A percentile compares a stretch with the other conserved stretches of the same genome.
phyloP scores from a whole-genome alignment of 768 basidiomycete genomes.

The Strobilomyces confusus region DNA sequence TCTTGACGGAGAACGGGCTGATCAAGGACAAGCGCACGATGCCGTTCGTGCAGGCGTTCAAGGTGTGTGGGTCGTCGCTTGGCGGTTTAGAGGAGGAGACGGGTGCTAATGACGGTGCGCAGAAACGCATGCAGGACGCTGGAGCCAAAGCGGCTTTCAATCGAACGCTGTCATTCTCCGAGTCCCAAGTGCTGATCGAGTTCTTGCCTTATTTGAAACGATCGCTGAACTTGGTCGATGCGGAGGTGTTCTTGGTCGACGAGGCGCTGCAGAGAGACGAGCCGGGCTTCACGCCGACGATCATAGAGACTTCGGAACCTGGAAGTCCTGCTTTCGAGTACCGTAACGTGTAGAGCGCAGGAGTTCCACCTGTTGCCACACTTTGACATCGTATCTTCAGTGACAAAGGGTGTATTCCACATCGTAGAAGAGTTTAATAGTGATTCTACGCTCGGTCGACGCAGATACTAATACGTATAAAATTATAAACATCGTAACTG shows the following conservation, averaged over 20 bases:
- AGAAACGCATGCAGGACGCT: conserved; percentile 82
- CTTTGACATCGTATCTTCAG: neutral
- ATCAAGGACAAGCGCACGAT: conserved; percentile 95
- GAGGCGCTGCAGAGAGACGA: conserved; percentile 55
- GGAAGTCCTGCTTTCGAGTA: conserved; percentile 85
- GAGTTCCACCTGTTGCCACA: neutral
- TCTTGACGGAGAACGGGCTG: conserved; percentile 66
- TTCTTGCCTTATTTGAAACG: conserved; percentile 80
- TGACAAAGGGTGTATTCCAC: neutral
- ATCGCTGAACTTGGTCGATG: conserved; percentile 65
- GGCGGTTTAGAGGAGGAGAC: neutral
- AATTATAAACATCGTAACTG: neutral
- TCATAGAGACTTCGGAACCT: conserved; percentile 86
- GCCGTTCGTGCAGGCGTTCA: conserved; percentile 93
- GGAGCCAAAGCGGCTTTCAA: conserved; percentile 77
- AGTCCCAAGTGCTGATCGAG: conserved; percentile 64
- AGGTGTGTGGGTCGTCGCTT: conserved; percentile 49
- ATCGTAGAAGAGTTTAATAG: neutral
- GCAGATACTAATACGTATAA: conserved; percentile 3
- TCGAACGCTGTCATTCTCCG: conserved; percentile 79
- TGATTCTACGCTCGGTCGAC: neutral
- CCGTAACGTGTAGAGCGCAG: conserved; percentile 53
- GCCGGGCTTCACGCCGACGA: conserved; percentile 57
- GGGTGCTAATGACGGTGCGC: conserved; percentile 2
- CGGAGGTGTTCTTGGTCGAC: conserved; percentile 65